Conservation (phyloP, 225 moss, liverwort and hornwort species). For the Bryum argenteum region DNA sequence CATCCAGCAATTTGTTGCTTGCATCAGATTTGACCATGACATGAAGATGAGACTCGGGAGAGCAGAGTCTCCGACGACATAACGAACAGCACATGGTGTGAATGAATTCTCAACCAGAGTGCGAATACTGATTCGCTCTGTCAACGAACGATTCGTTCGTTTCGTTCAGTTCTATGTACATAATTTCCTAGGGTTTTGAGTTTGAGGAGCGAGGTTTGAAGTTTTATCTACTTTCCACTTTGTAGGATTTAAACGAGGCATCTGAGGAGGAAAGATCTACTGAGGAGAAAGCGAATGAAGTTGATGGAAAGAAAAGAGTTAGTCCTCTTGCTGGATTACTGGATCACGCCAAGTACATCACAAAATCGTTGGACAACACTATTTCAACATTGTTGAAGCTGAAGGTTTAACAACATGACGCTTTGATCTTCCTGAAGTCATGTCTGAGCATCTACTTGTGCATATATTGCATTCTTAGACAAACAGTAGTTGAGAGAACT, state of each 20-base stretch:
- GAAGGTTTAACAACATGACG: conserved; percentile 5
- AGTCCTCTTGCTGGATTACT: neutral
- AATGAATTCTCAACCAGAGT: neutral
- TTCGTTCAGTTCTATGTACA: neutral
- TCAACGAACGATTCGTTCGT: neutral
- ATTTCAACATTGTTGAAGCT: conserved; percentile 26
- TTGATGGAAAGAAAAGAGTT: neutral
- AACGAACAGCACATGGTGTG: conserved; percentile 12
- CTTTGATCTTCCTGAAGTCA: neutral
- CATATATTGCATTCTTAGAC: neutral
- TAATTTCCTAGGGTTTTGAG: neutral
- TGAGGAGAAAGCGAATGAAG: neutral
- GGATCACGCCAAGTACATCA: conserved; percentile 26
- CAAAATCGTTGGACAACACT: conserved; percentile 23
- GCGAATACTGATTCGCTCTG: too few species aligned
- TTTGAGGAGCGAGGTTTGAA: neutral
- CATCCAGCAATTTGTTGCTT: neutral
- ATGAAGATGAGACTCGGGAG: neutral
- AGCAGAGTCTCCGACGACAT: neutral
- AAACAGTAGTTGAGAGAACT: neutral
- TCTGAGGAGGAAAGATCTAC: neutral
- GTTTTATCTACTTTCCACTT: neutral
- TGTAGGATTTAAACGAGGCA: conserved; percentile 22
- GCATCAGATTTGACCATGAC: neutral
- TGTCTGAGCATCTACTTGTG: neutral